phyloP scores from a whole-genome alignment of 345 rosid species.

The Citropsis articulata region DNA sequence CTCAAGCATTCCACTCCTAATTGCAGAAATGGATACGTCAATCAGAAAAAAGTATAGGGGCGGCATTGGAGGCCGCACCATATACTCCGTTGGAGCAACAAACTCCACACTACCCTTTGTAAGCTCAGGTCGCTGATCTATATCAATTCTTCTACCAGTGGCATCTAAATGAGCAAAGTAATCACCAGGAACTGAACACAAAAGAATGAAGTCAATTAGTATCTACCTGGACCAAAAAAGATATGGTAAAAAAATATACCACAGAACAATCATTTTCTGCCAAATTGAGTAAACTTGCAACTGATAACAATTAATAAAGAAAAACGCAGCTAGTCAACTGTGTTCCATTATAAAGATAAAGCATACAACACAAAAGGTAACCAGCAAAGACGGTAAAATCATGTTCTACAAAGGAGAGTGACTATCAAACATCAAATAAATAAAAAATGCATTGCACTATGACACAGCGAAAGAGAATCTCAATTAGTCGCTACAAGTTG shows the following conservation, averaged over 20 bases:
- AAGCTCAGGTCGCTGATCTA: constrained; percentile 97
- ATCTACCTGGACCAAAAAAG: not conserved
- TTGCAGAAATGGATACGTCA: constrained; percentile 90
- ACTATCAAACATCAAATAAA: not conserved
- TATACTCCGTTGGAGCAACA: constrained; percentile 97
- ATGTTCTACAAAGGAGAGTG: not conserved
- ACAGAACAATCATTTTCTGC: not conserved
- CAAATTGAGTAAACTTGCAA: not conserved
- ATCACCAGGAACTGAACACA: constrained; percentile 80
- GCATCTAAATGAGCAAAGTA: constrained; percentile 94
- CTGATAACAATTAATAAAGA: not conserved
- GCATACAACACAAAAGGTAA: not conserved
- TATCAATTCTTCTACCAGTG: constrained; percentile 81
- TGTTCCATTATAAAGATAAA: not conserved
- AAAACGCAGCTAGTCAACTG: not conserved
- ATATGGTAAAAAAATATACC: not conserved
- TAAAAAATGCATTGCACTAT: not conserved
- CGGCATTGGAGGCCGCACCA: constrained; percentile 99
- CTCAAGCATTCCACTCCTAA: constrained; percentile 95
- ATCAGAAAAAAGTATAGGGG: constrained; percentile 94
- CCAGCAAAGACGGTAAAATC: not conserved
- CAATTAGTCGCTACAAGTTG: not conserved
- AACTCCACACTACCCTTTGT: constrained; percentile 89
- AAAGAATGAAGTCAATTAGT: constrained; percentile 17
- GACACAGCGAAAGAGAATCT: not conserved